Evolutionary conservation across 257 asterid genomes (phyloP).

Genomic region (Primulina tabacum): DNA sequence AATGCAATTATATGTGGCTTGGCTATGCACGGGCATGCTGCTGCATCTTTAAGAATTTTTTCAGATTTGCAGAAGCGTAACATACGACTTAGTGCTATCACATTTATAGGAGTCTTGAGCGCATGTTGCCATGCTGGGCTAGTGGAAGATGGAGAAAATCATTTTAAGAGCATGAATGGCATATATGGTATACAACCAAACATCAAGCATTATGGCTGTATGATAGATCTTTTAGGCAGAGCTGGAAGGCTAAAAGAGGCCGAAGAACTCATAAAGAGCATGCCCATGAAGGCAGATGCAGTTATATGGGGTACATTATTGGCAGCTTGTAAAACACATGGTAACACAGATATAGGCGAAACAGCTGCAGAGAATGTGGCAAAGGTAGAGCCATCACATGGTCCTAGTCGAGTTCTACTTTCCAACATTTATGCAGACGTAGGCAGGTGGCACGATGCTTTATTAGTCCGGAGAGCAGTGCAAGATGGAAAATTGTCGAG

Average conservation of each 20-base stretch:
- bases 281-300: slow-evolving; percentile 89
- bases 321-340: slow-evolving; percentile 76
- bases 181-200: slow-evolving; percentile 57
- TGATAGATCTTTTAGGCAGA: slow-evolving; percentile 88
- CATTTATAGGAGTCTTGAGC: slow-evolving; percentile 74
- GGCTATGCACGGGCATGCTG: slow-evolving; percentile 87
- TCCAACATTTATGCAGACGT: slow-evolving; percentile 77
- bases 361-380: slow-evolving; percentile 70
- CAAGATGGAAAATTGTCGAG: slow-evolving; percentile 43
- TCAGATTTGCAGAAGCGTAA: slow-evolving; percentile 52
- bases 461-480: slow-evolving; percentile 50
- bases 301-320: slow-evolving; percentile 78
- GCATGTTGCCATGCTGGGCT: slow-evolving; percentile 97
- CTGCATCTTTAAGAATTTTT: slow-evolving; percentile 53
- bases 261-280: slow-evolving; percentile 51
- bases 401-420: slow-evolving; percentile 79
- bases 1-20: slow-evolving; percentile 86
- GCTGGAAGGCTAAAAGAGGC: slow-evolving; percentile 80
- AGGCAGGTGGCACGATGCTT: slow-evolving; percentile 84
- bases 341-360: slow-evolving; percentile 62
- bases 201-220: slow-evolving; percentile 85
- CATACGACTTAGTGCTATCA: slow-evolving; percentile 54
- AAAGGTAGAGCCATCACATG: slow-evolving; percentile 75
- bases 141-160: slow-evolving; percentile 67
- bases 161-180: slow-evolving; percentile 63